Evolutionary conservation across 2,329 filamentous ascomycete species (phyloP).

Genomic region (Cordyceps cateniannulata): DNA sequence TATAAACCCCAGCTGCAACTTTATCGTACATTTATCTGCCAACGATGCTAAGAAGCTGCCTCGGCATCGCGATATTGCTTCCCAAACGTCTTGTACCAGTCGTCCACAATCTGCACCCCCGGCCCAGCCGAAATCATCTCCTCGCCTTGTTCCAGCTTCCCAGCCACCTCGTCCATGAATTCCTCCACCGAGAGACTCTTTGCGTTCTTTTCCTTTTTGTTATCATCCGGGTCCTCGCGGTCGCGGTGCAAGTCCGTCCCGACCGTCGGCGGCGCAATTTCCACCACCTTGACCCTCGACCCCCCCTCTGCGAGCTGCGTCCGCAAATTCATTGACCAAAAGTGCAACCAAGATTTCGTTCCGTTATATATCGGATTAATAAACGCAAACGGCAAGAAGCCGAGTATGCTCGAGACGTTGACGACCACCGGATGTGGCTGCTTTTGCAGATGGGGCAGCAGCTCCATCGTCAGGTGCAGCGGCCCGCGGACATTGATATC

Average conservation of each 20-base stretch:
- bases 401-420: slow-evolving; percentile 49
- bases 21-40: background rate
- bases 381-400: slow-evolving; percentile 43
- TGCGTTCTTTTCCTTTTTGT: slow-evolving; percentile 49
- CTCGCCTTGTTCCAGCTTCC: slow-evolving; percentile 38
- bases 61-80: slow-evolving; percentile 13
- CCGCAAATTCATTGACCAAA: slow-evolving; percentile 48
- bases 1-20: background rate
- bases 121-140: slow-evolving; percentile 34
- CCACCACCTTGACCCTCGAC: slow-evolving; percentile 41
- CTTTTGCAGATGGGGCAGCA: slow-evolving; percentile 43
- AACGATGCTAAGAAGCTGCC: background rate
- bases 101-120: slow-evolving; percentile 23
- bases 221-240: slow-evolving; percentile 48
- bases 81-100: slow-evolving; percentile 38
- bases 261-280: slow-evolving; percentile 50
- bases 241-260: slow-evolving; percentile 50
- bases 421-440: slow-evolving; percentile 38
- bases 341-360: slow-evolving; percentile 53
- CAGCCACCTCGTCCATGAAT: slow-evolving; percentile 43
- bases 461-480: slow-evolving; percentile 44
- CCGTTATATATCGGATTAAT: slow-evolving; percentile 55
- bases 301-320: slow-evolving; percentile 37
- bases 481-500: slow-evolving; percentile 53
- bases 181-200: slow-evolving; percentile 40